Conservation (phyloP, 176 grass and related monocot genomes). For the Paspalum notatum region DNA sequence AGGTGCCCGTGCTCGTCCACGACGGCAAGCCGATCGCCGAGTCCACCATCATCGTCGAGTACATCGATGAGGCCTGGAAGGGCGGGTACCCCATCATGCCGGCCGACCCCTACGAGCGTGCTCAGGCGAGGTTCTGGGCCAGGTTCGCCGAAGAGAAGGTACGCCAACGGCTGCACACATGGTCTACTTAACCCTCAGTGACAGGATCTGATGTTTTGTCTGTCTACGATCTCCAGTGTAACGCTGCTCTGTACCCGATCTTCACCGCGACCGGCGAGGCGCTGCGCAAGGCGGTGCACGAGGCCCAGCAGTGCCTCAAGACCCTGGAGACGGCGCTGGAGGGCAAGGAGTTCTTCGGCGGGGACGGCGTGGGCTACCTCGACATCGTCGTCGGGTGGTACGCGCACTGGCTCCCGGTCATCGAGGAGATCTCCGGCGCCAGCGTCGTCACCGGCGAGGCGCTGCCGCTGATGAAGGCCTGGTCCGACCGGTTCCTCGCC, state of each 20-base stretch:
- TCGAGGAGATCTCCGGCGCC: slow-evolving; percentile 44
- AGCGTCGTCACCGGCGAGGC: slow-evolving; percentile 40
- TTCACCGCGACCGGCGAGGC: slow-evolving; percentile 40
- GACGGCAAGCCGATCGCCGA: slow-evolving; percentile 52
- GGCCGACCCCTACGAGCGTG: slow-evolving; percentile 52
- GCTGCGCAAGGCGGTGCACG: slow-evolving; percentile 40
- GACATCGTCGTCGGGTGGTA: slow-evolving; percentile 63
- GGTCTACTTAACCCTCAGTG: not conserved
- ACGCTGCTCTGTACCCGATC: slow-evolving; percentile 39
- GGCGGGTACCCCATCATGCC: slow-evolving; percentile 63
- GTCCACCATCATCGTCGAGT: slow-evolving; percentile 62
- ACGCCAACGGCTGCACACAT: not conserved
- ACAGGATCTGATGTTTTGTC: not conserved
- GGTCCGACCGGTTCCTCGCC: slow-evolving; percentile 56
- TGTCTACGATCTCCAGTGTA: slow-evolving; percentile 21
- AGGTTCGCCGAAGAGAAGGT: slow-evolving; percentile 62
- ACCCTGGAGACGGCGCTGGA: slow-evolving; percentile 55
- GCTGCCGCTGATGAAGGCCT: slow-evolving; percentile 55
- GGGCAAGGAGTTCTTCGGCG: slow-evolving; percentile 61
- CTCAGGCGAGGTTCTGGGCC: slow-evolving; percentile 66
- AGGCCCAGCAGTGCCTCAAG: slow-evolving; percentile 50
- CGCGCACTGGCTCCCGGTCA: slow-evolving; percentile 47
- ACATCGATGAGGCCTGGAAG: slow-evolving; percentile 66
- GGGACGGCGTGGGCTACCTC: slow-evolving; percentile 55
- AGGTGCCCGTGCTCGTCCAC: slow-evolving; percentile 66